phyloP scores from a whole-genome alignment of 495 filamentous ascomycete genomes.

The Halenospora varia region DNA sequence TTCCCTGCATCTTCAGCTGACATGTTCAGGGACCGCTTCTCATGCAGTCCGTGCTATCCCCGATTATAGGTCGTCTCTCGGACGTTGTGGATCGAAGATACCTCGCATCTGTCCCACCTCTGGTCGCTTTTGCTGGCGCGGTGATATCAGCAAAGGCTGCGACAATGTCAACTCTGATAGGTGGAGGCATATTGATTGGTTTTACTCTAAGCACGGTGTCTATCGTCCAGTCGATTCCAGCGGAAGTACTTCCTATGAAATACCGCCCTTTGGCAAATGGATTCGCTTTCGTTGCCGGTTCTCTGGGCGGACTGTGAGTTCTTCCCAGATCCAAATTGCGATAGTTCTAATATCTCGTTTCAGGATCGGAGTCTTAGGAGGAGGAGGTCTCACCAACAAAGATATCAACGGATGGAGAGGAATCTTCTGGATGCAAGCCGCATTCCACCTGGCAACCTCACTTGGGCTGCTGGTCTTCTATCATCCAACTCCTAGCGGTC shows the following conservation, averaged over 20 bases:
- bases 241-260: conserved; percentile 51
- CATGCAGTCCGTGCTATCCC: conserved; percentile 50
- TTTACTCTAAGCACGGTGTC: conserved; percentile 47
- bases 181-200: conserved; percentile 52
- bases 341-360: background rate
- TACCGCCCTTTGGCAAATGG: conserved; percentile 50
- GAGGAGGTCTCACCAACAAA: conserved; percentile 45
- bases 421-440: conserved; percentile 58
- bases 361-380: conserved; percentile 41
- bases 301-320: conserved; percentile 45
- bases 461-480: conserved; percentile 47
- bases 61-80: conserved; percentile 48
- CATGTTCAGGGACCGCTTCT: conserved; percentile 42
- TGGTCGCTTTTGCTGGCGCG: conserved; percentile 48
- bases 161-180: conserved; percentile 49
- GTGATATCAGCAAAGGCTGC: conserved; percentile 48
- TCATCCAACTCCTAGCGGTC: conserved; percentile 37
- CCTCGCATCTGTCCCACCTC: conserved; percentile 41
- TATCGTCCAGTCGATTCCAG: conserved; percentile 50
- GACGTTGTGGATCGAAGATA: conserved; percentile 53
- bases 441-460: conserved; percentile 42
- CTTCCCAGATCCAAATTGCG: background rate
- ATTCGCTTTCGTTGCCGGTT: conserved; percentile 42
- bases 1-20: background rate
- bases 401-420: conserved; percentile 44